These are phyloP conservation scores for Rosa persica DNA, from an alignment of 306 rosid species.

Conservation along the genomic window DNA sequence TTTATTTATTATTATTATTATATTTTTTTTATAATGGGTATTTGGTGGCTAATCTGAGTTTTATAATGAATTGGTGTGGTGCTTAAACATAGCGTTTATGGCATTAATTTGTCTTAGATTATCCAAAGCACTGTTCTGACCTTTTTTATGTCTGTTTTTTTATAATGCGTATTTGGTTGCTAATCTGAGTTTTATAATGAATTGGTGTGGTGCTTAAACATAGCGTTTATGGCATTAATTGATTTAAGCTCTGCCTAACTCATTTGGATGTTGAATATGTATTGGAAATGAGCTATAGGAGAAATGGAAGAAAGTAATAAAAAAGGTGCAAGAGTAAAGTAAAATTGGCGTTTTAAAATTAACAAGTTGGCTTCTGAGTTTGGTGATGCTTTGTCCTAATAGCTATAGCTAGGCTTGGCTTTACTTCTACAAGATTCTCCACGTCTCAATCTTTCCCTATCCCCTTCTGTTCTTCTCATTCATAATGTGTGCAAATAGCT, in stretches of 20 bases:
- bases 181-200: neutral
- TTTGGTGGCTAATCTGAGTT: neutral
- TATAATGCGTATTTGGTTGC: neutral
- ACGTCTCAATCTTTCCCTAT: neutral
- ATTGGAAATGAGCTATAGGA: neutral
- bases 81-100: neutral
- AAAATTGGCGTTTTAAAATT: neutral
- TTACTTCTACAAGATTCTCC: conserved; percentile 2
- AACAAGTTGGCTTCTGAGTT: neutral
- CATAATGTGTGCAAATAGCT: conserved; percentile 4
- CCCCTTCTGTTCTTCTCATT: neutral
- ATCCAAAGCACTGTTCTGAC: neutral
- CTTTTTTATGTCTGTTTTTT: neutral
- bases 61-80: neutral
- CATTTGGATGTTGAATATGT: neutral
- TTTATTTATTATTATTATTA: no score
- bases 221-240: neutral
- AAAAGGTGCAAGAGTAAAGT: neutral
- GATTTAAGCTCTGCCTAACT: neutral
- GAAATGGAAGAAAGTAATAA: neutral
- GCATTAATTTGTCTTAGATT: neutral
- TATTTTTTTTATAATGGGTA: neutral
- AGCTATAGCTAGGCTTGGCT: conserved; percentile 1
- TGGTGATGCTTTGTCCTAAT: conserved; percentile 11
- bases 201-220: neutral